Percentiles rank a stretch among this genome's conserved stretches.
Conservation (phyloP, 306 rosid genomes). For the Senna tora region DNA sequence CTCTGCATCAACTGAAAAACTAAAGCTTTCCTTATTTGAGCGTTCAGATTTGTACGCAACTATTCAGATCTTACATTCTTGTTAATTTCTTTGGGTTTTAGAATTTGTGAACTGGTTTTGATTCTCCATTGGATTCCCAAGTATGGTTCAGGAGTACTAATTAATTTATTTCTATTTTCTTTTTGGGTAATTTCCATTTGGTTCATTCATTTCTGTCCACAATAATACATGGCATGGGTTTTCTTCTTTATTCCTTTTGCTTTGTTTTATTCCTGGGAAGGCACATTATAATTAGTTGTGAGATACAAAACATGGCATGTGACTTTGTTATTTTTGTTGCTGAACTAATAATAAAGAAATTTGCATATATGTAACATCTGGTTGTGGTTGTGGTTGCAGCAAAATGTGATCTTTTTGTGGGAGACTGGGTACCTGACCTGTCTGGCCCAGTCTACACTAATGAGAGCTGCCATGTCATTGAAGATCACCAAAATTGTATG, state of each 20-base stretch:
- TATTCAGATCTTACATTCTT: too few species aligned
- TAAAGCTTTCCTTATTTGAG: too few species aligned
- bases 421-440: slow-evolving; percentile 73
- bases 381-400: slow-evolving; percentile 41
- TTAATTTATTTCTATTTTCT: slow-evolving; percentile 11
- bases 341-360: not conserved
- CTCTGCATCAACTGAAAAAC: too few species aligned
- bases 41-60: not conserved
- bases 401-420: slow-evolving; percentile 72
- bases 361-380: not conserved
- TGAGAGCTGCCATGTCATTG: slow-evolving; percentile 68
- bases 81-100: not conserved
- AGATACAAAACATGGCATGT: not conserved
- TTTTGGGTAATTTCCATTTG: not conserved
- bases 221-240: not conserved
- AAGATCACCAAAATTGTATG: slow-evolving; percentile 81
- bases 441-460: slow-evolving; percentile 71
- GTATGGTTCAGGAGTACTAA: not conserved
- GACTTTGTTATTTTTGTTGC: not conserved
- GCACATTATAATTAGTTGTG: slow-evolving; percentile 2
- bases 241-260: not conserved
- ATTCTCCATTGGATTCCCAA: slow-evolving; percentile 11
- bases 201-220: not conserved
- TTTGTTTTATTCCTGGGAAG: not conserved
- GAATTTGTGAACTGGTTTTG: slow-evolving; percentile 8